Base-by-base conservation (phyloP, 768 basidiomycete species). In the Rhodotorula toruloides region DNA sequence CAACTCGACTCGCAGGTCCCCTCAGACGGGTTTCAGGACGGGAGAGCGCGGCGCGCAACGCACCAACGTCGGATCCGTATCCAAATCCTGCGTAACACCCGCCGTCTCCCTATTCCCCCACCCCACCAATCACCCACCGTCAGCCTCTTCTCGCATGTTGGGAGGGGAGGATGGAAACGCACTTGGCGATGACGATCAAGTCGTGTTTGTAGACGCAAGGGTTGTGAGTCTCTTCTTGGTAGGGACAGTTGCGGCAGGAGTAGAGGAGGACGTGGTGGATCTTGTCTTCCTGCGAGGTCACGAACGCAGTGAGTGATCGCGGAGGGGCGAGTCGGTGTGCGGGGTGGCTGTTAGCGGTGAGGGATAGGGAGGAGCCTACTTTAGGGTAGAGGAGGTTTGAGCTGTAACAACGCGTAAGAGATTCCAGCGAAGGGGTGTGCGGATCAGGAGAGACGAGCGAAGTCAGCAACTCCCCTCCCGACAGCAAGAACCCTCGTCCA, bases 161-260 rank as follows among this genome's bases (percentile, higher is more conserved):
- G 13, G 47, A 29, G 48, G 12, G 25, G 58, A 34, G 39, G 27
- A 29, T 27, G 36, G 49, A 52, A 37, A 77, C 81, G 72, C 74
- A 94, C 94, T 90, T 92, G 63, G 93, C 91, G 42, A 92, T 87
- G 0, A 89, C 94, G 73, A 96, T 79, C 79, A 97, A 78, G 79
- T 97, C 94, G 65, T 98, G 94, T 75, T 86, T 82, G 76, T 96
- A 97, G 25, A 98, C 92, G 74, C 90, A 90, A 73, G 86, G 86
- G 77, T 91, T 91, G 27, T 88, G 86, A 32, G 87, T 86, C 66
- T 86, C 84, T 78, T 96, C 91, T 70, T 89, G 86, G 77, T 88
- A 90, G 2, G 81, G 78, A 77, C 93, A 97, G 75, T 94, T 96
- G 55, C 91, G 84, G 76, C 93, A 97, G 3, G 87, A 87, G 72